Conservation (phyloP, 768 basidiomycete species). For the Leccinum arenicola region DNA sequence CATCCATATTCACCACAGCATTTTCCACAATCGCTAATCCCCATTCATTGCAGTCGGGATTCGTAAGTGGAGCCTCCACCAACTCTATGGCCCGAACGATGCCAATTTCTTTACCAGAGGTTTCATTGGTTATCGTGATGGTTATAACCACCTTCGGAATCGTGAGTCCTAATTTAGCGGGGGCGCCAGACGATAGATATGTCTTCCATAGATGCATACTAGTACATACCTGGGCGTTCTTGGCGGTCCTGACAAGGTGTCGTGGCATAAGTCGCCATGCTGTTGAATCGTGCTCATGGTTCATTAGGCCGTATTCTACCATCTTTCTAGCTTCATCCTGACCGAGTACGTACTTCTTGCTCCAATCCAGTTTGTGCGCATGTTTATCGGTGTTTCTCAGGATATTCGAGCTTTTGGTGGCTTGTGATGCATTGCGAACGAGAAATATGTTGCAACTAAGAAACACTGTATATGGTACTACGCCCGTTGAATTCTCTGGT, state of each 20-base stretch:
- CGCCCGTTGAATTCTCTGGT: neutral
- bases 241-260: conserved; percentile 49
- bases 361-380: neutral
- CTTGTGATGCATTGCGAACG: conserved; percentile 74
- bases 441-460: conserved; percentile 78
- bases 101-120: conserved; percentile 51
- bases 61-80: conserved; percentile 46
- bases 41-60: conserved; percentile 41
- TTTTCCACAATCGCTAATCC: conserved; percentile 8
- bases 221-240: conserved; percentile 27
- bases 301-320: conserved; percentile 71
- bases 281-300: conserved; percentile 11
- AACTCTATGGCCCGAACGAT: neutral
- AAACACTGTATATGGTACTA: conserved; percentile 59
- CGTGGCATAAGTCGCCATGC: neutral
- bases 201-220: conserved; percentile 45
- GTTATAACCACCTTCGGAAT: conserved; percentile 66
- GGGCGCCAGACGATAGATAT: conserved; percentile 4
- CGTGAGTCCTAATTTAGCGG: conserved; percentile 36
- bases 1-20: neutral
- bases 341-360: conserved; percentile 57
- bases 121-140: conserved; percentile 69
- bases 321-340: conserved; percentile 77
- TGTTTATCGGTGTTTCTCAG: conserved; percentile 37
- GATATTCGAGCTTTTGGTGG: conserved; percentile 76